A percentile compares a stretch with the other conserved stretches of the same genome.
Evolutionary conservation across 331 rosid species (phyloP).

Genomic region (Arachis monticola): DNA sequence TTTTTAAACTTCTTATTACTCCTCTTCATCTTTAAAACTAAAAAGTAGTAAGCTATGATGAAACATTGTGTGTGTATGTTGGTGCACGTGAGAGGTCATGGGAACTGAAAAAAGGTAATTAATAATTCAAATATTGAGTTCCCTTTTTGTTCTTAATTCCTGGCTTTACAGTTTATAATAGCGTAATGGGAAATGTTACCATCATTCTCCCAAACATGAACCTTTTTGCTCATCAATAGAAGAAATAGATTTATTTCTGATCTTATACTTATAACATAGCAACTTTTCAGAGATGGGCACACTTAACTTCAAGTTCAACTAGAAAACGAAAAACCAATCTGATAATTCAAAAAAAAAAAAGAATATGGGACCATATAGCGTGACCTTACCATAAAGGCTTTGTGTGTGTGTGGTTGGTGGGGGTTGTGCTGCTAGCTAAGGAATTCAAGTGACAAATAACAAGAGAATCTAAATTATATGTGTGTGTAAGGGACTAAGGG

Average conservation of each 20-base stretch:
- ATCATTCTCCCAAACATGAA: constrained; percentile 21
- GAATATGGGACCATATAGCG: constrained; percentile 38
- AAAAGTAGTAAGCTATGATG: not conserved
- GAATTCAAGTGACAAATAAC: constrained; percentile 37
- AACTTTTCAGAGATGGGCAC: constrained; percentile 53
- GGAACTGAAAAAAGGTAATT: not conserved
- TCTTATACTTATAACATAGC: constrained; percentile 1
- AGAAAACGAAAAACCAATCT: constrained; percentile 74
- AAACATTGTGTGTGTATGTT: not conserved
- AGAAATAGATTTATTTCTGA: not conserved
- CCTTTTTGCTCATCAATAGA: constrained; percentile 27
- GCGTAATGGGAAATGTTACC: constrained; percentile 21
- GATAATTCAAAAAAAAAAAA: constrained; percentile 10
- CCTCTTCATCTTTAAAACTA: too few relatives aligned
- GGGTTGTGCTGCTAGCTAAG: constrained; percentile 19
- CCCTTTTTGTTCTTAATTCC: constrained; percentile 20
- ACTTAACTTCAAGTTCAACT: constrained; percentile 44
- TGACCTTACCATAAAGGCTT: constrained; percentile 10
- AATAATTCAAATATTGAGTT: constrained; percentile 20
- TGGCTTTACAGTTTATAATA: constrained; percentile 26
- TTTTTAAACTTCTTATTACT: too few relatives aligned
- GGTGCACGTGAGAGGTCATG: constrained; percentile 39
- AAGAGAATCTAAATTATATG: not conserved
- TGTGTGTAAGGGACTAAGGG: not conserved
- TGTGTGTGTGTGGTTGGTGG: constrained; percentile 55